Evolutionary conservation across 768 basidiomycete genomes (phyloP).

Genomic region (Rhizopogon vinicolor): DNA sequence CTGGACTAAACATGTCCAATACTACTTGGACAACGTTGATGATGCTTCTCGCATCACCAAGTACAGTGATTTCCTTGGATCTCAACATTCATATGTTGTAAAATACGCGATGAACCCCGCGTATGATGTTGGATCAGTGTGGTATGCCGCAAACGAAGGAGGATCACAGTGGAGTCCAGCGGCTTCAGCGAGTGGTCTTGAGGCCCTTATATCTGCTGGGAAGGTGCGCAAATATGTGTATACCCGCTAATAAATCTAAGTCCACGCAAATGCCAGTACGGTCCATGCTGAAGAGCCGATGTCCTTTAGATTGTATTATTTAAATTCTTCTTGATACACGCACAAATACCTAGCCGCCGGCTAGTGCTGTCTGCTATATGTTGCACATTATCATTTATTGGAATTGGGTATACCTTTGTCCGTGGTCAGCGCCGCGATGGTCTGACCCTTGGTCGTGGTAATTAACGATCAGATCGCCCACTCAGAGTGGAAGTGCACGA

Average conservation of each 20-base stretch:
- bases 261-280: constrained; percentile 11
- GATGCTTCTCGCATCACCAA: constrained; percentile 39
- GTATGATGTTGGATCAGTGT: constrained; percentile 36
- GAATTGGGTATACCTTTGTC: too few species aligned
- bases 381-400: too few species aligned
- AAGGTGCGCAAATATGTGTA: constrained; percentile 14
- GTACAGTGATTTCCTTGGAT: constrained; percentile 30
- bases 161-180: constrained; percentile 26
- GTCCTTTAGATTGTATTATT: too few species aligned
- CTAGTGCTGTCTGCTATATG: too few species aligned
- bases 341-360: too few species aligned
- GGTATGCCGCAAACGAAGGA: constrained; percentile 24
- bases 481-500: too few species aligned
- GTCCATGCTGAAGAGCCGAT: constrained; percentile 5
- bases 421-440: too few species aligned
- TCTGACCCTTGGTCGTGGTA: too few species aligned
- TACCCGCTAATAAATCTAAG: background rate
- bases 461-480: too few species aligned
- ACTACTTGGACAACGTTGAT: constrained; percentile 43
- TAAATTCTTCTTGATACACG: background rate
- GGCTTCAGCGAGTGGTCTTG: constrained; percentile 25
- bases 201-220: constrained; percentile 22
- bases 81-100: constrained; percentile 36
- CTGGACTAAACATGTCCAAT: constrained; percentile 51
- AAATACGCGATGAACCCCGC: constrained; percentile 32